A percentile compares a stretch with the other conserved stretches of the same genome.
phyloP scores from a whole-genome alignment of 164 flowering plant species.

The Berberis vulgaris region DNA sequence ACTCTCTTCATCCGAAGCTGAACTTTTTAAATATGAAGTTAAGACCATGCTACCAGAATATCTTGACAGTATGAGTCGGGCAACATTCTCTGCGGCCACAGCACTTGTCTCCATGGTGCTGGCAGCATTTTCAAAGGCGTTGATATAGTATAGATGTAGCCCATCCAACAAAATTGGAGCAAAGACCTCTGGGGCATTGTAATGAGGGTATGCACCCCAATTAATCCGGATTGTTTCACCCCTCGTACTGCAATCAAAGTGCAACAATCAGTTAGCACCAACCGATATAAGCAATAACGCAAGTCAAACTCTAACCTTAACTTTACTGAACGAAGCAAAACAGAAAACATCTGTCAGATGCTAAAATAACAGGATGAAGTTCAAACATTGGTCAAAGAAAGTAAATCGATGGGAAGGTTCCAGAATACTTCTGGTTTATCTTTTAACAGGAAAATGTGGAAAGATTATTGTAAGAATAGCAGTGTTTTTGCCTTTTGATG shows the following conservation, averaged over 20 bases:
- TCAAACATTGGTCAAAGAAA: too few species aligned
- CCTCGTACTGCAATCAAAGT: constrained; percentile 35
- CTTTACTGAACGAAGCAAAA: too few species aligned
- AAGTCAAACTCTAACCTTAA: too few species aligned
- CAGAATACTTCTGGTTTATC: too few species aligned
- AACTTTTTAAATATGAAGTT: constrained; percentile 21
- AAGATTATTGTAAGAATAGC: too few species aligned
- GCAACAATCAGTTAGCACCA: constrained; percentile 7
- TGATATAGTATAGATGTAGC: constrained; percentile 70
- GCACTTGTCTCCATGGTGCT: constrained; percentile 96
- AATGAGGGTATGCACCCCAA: constrained; percentile 95
- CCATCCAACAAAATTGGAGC: constrained; percentile 81
- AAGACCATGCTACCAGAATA: constrained; percentile 16
- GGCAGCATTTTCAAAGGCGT: constrained; percentile 94
- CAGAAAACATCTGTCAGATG: too few species aligned
- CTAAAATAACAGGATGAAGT: too few species aligned
- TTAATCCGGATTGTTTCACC: constrained; percentile 59
- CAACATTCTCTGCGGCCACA: constrained; percentile 89
- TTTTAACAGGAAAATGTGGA: too few species aligned
- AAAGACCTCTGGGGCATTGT: constrained; percentile 70
- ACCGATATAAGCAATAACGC: neutral
- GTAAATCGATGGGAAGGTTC: too few species aligned
- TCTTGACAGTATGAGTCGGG: constrained; percentile 77
- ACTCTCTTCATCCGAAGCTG: constrained; percentile 9
- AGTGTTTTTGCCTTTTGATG: too few species aligned